Base-by-base conservation (phyloP, 2,329 filamentous ascomycete species). In the Cercospora sp. region DNA sequence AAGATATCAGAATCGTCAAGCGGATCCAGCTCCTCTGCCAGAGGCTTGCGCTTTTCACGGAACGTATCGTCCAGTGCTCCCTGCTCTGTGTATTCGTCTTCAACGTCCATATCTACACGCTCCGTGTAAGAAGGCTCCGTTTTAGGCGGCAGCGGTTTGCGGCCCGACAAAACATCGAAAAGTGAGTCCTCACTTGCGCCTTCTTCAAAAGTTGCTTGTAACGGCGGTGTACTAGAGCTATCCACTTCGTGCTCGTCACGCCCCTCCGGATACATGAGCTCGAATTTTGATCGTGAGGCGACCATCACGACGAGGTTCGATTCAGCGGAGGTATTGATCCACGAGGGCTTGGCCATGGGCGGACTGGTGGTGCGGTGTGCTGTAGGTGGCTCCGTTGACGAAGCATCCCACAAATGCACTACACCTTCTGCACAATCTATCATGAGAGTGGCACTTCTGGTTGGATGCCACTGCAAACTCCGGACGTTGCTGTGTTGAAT, bases 131-230 rank as follows among this genome's bases (percentile, higher is more conserved):
- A 78, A 53, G 64, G 74, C 67, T 70, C 74, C 60, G 70, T 73
- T 55, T 74, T 76, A 12, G 73, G 76, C 12, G 80, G 81, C 45
- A 81, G 72, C 1, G 81, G 80, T 57, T 79, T 84, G n/a, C 80
- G 73, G 0, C 83, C 83, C 1, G 82, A 82, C 12, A 85, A 73
- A 5, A 84, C 81, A 26, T 84, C 82, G 61, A 81, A 82, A 26
- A 85, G 70, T 51, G 81, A 83, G 69, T 85, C 83, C 30, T 84
- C 82, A 63, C 79, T 81, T 5, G 77, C 78, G 5, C 81, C 79
- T 32, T 76, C 79, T 10, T 79, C 73, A 30, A 71, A 74, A 7
- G 12, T 63, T 76, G 67, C 76, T 77, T 61, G 61, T 16, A 61
- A 34, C 10, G 21, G 63, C 30, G 63, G 66, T 7, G 26, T 61